phyloP scores from a whole-genome alignment of 2,329 filamentous ascomycete species.

The Aspergillus novofumigatus region DNA sequence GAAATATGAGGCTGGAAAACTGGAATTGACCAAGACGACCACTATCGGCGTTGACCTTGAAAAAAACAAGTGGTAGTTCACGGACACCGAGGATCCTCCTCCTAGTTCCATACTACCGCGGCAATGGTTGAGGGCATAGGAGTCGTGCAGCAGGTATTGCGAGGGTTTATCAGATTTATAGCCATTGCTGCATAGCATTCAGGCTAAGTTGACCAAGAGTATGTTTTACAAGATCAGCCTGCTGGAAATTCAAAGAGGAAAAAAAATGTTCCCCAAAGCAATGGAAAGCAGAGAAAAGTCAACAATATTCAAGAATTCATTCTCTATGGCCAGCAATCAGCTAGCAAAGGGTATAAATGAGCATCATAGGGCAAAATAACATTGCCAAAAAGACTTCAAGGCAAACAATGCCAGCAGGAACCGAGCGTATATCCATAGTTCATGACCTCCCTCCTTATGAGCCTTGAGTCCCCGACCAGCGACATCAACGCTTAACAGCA shows the following conservation, averaged over 20 bases:
- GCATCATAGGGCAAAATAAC: not conserved
- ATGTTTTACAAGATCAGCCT: not conserved
- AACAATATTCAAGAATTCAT: not conserved
- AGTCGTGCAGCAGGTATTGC: not conserved
- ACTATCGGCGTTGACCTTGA: constrained; percentile 11
- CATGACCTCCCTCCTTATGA: not conserved
- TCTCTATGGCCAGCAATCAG: not conserved
- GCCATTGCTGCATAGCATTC: not conserved
- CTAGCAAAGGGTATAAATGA: not conserved
- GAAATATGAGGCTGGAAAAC: constrained; percentile 26
- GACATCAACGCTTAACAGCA: constrained; percentile 17
- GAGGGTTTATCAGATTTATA: not conserved
- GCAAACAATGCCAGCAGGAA: not conserved
- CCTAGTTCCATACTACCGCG: not conserved
- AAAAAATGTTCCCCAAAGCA: no score
- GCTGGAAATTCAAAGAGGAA: not conserved
- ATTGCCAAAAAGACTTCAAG: not conserved
- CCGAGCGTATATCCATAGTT: not conserved
- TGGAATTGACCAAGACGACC: constrained; percentile 11
- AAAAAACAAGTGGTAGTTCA: constrained; percentile 8
- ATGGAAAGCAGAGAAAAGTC: no score
- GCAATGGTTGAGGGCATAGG: not conserved
- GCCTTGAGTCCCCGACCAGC: not conserved
- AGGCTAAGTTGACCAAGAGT: not conserved
- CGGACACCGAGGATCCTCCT: not conserved